Evolutionary conservation across 345 rosid genomes (phyloP), one percentile per base, ranked within the genome.

Genomic region (Lagerstroemia speciosa): DNA sequence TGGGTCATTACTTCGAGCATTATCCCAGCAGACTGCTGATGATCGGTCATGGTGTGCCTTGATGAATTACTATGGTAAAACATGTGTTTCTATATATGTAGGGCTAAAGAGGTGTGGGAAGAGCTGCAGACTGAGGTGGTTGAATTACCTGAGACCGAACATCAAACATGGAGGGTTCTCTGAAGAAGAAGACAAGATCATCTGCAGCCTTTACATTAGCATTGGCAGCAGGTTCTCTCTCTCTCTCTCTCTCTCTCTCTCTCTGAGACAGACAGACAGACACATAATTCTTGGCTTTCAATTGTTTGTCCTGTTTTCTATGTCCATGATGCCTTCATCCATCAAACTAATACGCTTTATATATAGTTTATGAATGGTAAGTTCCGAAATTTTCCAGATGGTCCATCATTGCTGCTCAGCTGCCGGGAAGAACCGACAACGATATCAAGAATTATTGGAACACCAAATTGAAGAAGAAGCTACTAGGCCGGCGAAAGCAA

Each of bases 111-210:
- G 99, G 78, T 94, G 99, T 71, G 99, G 99, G 57, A 94, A 94
- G 82, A 94, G 99, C 77, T 94, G 99, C 83, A 91, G 99, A 76
- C 83, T 94, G 69, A 89, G 98, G 82, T 93, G 98, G 98, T 76
- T 93, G 75, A 93, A 93, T 80, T 93, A 93, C 85, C 75, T 94
- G 78, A 89, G 99, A 71, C 99, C 99, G 30, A 91, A 94, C 76
- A 86, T 94, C 79, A 94, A 85, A 77, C 99, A 94, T 81, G 99
- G 99, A 58, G 97, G 96, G 77, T 94, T 94, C 87, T 87, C 97
- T 73, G 97, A 94, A 75, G 99, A 94, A 83, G 99, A 94, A 86
- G 99, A 94, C 88, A 89, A 88, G 74, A 85, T 91, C 86, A 94
- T 94, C 74, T 86, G 96, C 87, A 94, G 87, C 85, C 99, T 94